Conservation (phyloP, 2,329 filamentous ascomycete genomes). For the Hypoxylon sp. region DNA sequence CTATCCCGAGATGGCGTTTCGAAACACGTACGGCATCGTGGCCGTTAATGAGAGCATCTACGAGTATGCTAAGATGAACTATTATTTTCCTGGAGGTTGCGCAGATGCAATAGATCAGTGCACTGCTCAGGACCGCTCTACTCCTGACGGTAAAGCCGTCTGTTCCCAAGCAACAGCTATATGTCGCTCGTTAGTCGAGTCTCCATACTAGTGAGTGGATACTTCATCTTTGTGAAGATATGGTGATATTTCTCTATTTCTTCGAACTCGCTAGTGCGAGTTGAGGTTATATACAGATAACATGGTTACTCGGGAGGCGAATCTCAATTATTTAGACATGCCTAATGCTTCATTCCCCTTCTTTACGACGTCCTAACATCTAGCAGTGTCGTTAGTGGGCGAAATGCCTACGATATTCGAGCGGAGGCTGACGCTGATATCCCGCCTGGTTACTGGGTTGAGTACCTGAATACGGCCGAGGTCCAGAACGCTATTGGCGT, state of each 20-base stretch:
- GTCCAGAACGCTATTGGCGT: slow-evolving; percentile 71
- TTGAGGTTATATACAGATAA: background rate
- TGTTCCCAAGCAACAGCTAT: slow-evolving; percentile 70
- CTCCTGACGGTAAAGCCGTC: slow-evolving; percentile 58
- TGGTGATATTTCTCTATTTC: background rate
- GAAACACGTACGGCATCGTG: slow-evolving; percentile 62
- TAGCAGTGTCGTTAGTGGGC: slow-evolving; percentile 59
- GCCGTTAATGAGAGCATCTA: slow-evolving; percentile 71
- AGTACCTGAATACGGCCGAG: slow-evolving; percentile 74
- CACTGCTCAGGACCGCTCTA: slow-evolving; percentile 59
- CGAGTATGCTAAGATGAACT: slow-evolving; percentile 68
- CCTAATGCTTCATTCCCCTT: background rate
- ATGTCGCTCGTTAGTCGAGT: slow-evolving; percentile 71
- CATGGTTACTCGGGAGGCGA: too few species aligned
- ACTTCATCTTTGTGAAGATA: background rate
- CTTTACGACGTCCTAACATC: background rate
- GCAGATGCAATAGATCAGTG: slow-evolving; percentile 68
- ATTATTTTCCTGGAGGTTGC: slow-evolving; percentile 65
- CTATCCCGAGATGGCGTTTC: slow-evolving; percentile 59
- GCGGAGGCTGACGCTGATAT: slow-evolving; percentile 69
- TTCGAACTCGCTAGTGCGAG: background rate
- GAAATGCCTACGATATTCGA: slow-evolving; percentile 74
- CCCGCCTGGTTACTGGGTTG: slow-evolving; percentile 71
- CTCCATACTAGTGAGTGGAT: slow-evolving; percentile 65
- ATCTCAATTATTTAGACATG: background rate